phyloP scores from a whole-genome alignment of 2,329 filamentous ascomycete genomes.

The Neocatenulostroma microsporum region DNA sequence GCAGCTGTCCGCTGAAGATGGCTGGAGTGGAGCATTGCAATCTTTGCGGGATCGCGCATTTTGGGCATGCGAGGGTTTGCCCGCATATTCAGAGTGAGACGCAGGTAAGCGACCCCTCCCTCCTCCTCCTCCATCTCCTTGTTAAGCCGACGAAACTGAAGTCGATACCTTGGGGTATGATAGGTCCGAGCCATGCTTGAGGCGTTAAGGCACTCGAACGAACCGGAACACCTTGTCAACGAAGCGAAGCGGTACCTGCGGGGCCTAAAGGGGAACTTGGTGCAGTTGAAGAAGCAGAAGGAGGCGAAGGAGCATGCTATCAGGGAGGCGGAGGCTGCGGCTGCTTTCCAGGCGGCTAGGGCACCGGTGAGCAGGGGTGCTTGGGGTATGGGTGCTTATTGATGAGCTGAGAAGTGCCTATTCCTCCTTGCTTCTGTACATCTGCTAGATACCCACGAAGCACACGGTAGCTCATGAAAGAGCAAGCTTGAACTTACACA shows the following conservation, averaged over 20 bases:
- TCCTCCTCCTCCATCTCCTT: not conserved
- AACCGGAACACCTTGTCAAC: slow-evolving; percentile 47
- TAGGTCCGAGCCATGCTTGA: slow-evolving; percentile 59
- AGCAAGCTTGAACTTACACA: slow-evolving; percentile 32
- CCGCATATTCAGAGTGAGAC: slow-evolving; percentile 56
- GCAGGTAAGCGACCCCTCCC: slow-evolving; percentile 18
- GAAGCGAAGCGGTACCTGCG: slow-evolving; percentile 50
- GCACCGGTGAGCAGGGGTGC: slow-evolving; percentile 4
- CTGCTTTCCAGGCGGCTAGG: slow-evolving; percentile 6
- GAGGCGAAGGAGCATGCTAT: slow-evolving; percentile 10
- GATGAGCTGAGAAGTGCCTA: no score
- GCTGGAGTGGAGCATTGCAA: slow-evolving; percentile 55
- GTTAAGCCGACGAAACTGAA: not conserved
- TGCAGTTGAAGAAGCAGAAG: slow-evolving; percentile 44
- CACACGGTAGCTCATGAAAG: no score
- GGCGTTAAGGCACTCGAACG: slow-evolving; percentile 51
- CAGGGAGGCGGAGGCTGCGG: slow-evolving; percentile 10
- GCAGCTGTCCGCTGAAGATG: slow-evolving; percentile 54
- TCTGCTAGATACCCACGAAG: no score
- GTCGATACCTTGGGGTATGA: not conserved
- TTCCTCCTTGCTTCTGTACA: no score
- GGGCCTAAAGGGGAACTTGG: slow-evolving; percentile 49
- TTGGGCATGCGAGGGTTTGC: slow-evolving; percentile 49
- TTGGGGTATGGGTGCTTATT: not conserved
- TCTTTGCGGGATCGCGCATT: slow-evolving; percentile 57